Evolutionary conservation across 2,329 filamentous ascomycete species (phyloP).

Genomic region (Clonostachys chloroleuca): DNA sequence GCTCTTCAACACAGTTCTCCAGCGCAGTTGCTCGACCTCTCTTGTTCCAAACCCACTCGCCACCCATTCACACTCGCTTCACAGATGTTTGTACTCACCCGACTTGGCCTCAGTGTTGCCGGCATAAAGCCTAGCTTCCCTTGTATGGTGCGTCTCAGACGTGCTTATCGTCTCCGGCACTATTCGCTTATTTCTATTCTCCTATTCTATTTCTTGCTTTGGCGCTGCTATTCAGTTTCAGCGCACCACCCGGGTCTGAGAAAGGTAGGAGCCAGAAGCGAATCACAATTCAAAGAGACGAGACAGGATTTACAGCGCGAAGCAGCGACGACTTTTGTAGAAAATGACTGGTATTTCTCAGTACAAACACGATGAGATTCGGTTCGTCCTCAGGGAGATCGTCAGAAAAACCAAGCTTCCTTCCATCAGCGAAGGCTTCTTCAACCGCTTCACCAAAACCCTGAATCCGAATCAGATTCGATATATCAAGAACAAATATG

Average conservation of each 20-base stretch:
- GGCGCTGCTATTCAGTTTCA: neutral
- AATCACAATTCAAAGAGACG: no score
- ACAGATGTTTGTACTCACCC: neutral
- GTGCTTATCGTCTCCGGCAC: no score
- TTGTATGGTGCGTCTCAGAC: no score
- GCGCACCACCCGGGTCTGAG: no score
- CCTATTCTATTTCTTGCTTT: neutral
- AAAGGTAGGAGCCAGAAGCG: no score
- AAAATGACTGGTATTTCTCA: conserved; percentile 26
- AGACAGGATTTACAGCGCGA: no score
- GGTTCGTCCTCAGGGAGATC: conserved; percentile 22
- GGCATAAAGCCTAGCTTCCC: no score
- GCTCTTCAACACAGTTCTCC: no score
- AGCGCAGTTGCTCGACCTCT: no score
- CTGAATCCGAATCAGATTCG: conserved; percentile 27
- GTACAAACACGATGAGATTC: conserved; percentile 26
- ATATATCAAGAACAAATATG: conserved; percentile 34
- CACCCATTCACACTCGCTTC: no score
- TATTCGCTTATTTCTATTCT: neutral
- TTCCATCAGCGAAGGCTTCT: conserved; percentile 18
- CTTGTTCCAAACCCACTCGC: no score
- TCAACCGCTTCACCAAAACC: conserved; percentile 15
- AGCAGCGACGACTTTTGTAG: neutral
- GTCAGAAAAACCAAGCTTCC: conserved; percentile 14
- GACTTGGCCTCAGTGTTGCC: neutral